phyloP scores from a whole-genome alignment of 352 stramenopile genomes.

The Globisporangium nunn region DNA sequence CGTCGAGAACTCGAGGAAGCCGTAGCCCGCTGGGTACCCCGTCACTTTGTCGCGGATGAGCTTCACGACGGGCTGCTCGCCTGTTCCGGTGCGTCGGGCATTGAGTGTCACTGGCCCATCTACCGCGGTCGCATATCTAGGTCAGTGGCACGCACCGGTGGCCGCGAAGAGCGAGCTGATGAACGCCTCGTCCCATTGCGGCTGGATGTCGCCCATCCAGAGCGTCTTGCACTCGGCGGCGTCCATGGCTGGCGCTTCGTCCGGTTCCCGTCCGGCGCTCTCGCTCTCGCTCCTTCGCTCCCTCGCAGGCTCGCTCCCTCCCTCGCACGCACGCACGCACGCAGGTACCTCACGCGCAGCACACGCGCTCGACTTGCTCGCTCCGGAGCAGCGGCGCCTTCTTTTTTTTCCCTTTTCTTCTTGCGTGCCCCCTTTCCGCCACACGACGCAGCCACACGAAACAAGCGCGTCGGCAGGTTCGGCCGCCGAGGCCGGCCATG shows the following conservation, averaged over 20 bases:
- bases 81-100: too few relatives aligned
- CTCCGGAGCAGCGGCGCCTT: too few relatives aligned
- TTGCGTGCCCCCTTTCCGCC: constrained; percentile 1
- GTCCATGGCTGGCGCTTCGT: constrained; percentile 20
- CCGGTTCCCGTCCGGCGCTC: constrained; percentile 1
- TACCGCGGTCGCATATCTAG: too few relatives aligned
- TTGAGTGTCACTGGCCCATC: too few relatives aligned
- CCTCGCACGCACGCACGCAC: neutral
- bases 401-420: constrained; percentile 13
- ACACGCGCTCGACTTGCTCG: constrained; percentile 7
- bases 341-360: too few relatives aligned
- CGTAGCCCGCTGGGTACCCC: constrained; percentile 84
- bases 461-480: neutral
- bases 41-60: constrained; percentile 89
- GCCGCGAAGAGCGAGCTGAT: constrained; percentile 78
- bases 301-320: constrained; percentile 7
- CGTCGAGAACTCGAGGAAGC: constrained; percentile 88
- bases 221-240: constrained; percentile 79
- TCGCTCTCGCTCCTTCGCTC: too few relatives aligned
- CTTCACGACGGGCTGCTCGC: constrained; percentile 82
- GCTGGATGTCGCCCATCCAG: constrained; percentile 89
- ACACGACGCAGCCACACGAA: neutral
- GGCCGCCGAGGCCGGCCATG: too few relatives aligned
- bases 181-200: constrained; percentile 87
- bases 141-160: constrained; percentile 55